These are phyloP conservation scores for Corymbia maculata DNA, from an alignment of 345 rosid species.

Conservation along the genomic window DNA sequence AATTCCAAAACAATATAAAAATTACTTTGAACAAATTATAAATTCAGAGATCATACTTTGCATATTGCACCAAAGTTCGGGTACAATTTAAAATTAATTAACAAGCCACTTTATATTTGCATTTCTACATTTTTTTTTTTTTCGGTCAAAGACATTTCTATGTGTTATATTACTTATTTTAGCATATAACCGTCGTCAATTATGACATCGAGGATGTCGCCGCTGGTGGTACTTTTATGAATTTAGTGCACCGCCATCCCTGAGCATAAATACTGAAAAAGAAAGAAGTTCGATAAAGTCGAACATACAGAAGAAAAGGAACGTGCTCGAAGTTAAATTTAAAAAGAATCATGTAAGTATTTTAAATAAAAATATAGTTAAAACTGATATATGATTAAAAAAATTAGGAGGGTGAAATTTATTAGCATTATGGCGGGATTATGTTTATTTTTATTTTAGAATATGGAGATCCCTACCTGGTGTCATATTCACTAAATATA, in stretches of 20 bases:
- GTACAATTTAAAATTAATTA: not conserved
- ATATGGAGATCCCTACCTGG: not conserved
- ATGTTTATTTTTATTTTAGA: not conserved
- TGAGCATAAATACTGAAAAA: not conserved
- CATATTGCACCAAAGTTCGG: fast-evolving
- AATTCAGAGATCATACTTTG: not conserved
- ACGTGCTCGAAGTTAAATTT: not conserved
- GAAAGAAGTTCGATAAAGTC: not conserved
- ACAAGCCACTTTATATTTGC: not conserved
- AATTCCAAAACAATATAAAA: too few relatives aligned
- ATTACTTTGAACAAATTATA: too few relatives aligned
- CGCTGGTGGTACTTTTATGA: not conserved
- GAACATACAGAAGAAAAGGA: not conserved
- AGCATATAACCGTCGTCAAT: not conserved
- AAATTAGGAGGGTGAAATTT: not conserved
- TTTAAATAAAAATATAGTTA: not conserved
- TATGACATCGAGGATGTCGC: not conserved
- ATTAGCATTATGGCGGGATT: not conserved
- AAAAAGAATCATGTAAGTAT: not conserved
- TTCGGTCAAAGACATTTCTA: not conserved
- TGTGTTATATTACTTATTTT: not conserved
- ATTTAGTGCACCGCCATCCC: not conserved
- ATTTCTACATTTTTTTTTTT: not conserved
- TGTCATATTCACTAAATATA: not conserved
- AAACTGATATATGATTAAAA: not conserved